Evolutionary conservation across 2,329 filamentous ascomycete genomes (phyloP).

Genomic region (Sclerotinia borealis): DNA sequence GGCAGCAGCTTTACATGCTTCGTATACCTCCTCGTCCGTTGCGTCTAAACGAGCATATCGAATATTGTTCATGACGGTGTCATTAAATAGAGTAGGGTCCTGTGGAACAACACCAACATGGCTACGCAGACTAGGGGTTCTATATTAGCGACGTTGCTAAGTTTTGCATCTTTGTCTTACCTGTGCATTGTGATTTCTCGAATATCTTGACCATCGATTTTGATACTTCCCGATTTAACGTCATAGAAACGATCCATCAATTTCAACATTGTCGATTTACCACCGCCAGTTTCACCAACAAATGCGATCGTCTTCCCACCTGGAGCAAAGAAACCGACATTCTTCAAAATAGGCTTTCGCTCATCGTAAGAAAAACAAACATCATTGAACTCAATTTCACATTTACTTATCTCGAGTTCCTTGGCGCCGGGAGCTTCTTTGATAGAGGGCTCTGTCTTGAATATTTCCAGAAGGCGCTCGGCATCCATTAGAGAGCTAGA

Average conservation of each 20-base stretch:
- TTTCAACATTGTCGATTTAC: conserved; percentile 40
- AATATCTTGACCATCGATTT: conserved; percentile 35
- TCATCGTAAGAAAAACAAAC: conserved; percentile 36
- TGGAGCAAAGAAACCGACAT: conserved; percentile 33
- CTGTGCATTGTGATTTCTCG: conserved; percentile 41
- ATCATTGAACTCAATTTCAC: conserved; percentile 31
- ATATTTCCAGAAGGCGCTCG: conserved; percentile 51
- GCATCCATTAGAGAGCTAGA: conserved; percentile 56
- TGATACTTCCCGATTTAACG: conserved; percentile 35
- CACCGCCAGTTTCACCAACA: conserved; percentile 41
- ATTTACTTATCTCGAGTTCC: conserved; percentile 39
- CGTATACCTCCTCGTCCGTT: conserved; percentile 30
- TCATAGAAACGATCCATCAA: conserved; percentile 43
- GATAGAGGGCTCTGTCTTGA: conserved; percentile 53
- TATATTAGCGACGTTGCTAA: conserved; percentile 27
- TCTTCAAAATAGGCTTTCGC: conserved; percentile 31
- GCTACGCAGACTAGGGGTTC: conserved; percentile 29
- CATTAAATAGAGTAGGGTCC: conserved; percentile 50
- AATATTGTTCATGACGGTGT: conserved; percentile 39
- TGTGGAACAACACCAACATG: conserved; percentile 52
- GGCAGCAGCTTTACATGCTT: conserved; percentile 51
- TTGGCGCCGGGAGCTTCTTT: conserved; percentile 41
- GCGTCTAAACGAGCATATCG: conserved; percentile 29
- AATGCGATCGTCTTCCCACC: conserved; percentile 39
- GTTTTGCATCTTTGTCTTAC: conserved; percentile 38